Evolutionary conservation across 768 basidiomycete species (phyloP).

Genomic region (Clitopilus hobsonii): DNA sequence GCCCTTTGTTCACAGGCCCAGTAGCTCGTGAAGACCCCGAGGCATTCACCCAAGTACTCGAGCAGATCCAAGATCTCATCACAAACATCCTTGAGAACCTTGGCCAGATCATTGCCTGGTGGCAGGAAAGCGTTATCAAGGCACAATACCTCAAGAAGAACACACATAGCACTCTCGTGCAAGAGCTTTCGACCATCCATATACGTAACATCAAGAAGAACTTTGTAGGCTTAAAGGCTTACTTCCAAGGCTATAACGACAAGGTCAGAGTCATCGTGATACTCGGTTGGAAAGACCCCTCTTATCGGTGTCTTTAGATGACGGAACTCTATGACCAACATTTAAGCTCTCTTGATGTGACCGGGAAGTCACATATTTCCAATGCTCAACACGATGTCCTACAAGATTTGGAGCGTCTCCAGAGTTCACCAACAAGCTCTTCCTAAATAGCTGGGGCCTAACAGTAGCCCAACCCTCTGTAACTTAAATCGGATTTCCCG

Average conservation of each 20-base stretch:
- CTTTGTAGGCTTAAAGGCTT: neutral
- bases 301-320: too few relatives aligned
- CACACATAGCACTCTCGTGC: neutral
- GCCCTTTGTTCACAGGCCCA: neutral
- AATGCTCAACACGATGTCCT: too few relatives aligned
- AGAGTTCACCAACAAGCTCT: too few relatives aligned
- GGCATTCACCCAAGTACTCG: neutral
- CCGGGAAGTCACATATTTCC: neutral
- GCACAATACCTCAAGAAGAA: neutral
- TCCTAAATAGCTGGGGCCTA: too few relatives aligned
- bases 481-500: too few relatives aligned
- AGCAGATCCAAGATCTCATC: neutral
- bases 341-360: neutral
- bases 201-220: neutral
- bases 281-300: too few relatives aligned
- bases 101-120: neutral
- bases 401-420: too few relatives aligned
- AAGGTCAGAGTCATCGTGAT: neutral
- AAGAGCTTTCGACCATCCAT: neutral
- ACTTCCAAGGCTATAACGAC: neutral
- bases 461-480: too few relatives aligned
- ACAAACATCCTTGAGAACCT: neutral
- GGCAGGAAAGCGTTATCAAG: neutral
- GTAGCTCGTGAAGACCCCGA: neutral
- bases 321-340: neutral